Base-by-base conservation (phyloP, 2,329 filamentous ascomycete genomes). In the Aspergillus pseudoglaucus region DNA sequence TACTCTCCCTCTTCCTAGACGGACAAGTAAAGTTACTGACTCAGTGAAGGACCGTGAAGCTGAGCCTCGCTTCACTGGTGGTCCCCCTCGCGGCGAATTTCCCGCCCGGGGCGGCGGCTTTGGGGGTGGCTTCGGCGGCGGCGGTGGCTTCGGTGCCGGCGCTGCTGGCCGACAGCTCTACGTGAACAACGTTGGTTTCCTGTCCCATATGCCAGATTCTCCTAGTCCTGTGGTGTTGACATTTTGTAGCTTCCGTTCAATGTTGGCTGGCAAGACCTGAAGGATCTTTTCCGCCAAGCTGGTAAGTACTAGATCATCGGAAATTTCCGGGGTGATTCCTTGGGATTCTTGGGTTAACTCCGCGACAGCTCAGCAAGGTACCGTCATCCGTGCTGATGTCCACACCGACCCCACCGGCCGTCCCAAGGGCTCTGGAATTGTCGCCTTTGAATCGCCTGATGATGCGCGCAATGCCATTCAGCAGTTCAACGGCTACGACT, bases 401-500 rank as follows among this genome's bases (percentile, higher is more conserved):
- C 91, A 98, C 69, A 77, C 88, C 52, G 88, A 90, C 47, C 88
- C 88, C 10, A 91, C 95, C 62, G 91, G 93, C 54, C 84, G 90
- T 55, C 90, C 93, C 43, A 98, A 97, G 75, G 93, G 93, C 47
- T 95, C 93, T 44, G 93, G 93, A 57, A 95, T 97, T 49, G 93
- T 98, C 52, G 90, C 93, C 38, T 98, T 96, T 67, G 93, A 98
- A 68, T 91, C 84, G 49, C 83, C 90, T 1, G 90, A 97, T 50
- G 93, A 98, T 71, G 91, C 93, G 38, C 88, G 90, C 57, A 95
- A 90, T 64, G 93, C 93, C 18, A 98, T 98, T 56, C 84, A 90
- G 64, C 90, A 96, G 59, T 98, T 97, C 78, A 96, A 97, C 66
- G 93, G 93, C 50, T 97, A 95, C 67, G 93, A 98, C 55, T 98